Percentiles rank a stretch among this genome's conserved stretches.
phyloP scores from a whole-genome alignment of 495 filamentous ascomycete species.

The Daldinia vernicosa region DNA sequence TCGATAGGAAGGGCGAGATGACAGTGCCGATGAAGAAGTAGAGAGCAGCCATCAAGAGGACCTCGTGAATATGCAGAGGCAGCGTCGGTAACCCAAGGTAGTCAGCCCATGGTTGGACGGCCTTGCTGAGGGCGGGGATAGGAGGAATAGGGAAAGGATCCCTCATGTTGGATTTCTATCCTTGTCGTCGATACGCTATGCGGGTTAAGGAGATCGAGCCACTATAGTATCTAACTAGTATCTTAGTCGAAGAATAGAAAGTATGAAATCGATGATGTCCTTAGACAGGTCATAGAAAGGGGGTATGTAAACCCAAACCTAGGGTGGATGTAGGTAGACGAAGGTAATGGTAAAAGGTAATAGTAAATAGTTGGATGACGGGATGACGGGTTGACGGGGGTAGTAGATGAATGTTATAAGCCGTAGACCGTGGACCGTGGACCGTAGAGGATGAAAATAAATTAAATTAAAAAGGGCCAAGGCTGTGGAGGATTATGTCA shows the following conservation, averaged over 20 bases:
- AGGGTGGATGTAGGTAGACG: background rate
- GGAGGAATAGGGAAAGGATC: conserved; percentile 75
- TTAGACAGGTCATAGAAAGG: background rate
- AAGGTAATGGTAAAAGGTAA: background rate
- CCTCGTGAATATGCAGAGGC: conserved; percentile 87
- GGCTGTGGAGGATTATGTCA: conserved; percentile 5
- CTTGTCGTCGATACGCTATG: background rate
- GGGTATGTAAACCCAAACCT: background rate
- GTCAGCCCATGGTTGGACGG: conserved; percentile 67
- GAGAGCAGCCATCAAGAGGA: conserved; percentile 73
- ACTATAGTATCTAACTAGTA: conserved; percentile 1
- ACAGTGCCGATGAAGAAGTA: conserved; percentile 80
- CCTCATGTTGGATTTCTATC: conserved; percentile 57
- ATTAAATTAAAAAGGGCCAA: background rate
- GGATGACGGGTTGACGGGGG: background rate
- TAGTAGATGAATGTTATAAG: background rate
- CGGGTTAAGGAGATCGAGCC: background rate
- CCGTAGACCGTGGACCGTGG: background rate
- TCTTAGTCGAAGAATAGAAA: background rate
- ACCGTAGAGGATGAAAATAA: background rate
- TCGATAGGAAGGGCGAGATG: conserved; percentile 79
- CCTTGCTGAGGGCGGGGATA: conserved; percentile 60
- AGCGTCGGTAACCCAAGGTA: conserved; percentile 72
- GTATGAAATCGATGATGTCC: background rate
- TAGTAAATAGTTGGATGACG: background rate